These are phyloP conservation scores for Pleurozium schreberi DNA, from an alignment of 225 moss, liverwort and hornwort species.

Conservation along the genomic window DNA sequence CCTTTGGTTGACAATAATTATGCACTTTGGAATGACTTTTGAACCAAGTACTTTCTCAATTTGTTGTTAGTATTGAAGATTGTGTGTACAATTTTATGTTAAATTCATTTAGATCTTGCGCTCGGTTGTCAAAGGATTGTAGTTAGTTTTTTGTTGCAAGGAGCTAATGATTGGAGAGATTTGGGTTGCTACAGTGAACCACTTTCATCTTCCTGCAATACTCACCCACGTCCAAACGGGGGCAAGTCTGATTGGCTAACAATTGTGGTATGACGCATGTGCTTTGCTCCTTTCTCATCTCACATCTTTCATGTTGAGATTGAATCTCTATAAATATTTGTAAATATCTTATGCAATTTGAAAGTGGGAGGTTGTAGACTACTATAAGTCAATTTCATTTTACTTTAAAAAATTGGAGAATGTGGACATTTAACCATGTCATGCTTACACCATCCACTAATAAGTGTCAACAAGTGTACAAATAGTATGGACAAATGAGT, in stretches of 20 bases:
- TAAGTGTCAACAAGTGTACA: neutral
- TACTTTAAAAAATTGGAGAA: neutral
- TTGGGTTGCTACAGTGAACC: slow-evolving; percentile 34
- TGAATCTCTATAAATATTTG: neutral
- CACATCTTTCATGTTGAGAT: neutral
- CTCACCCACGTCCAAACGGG: slow-evolving; percentile 36
- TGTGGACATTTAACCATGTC: no score
- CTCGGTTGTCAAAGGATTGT: neutral
- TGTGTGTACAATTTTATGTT: neutral
- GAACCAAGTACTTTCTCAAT: neutral
- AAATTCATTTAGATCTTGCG: neutral
- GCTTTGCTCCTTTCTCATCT: neutral
- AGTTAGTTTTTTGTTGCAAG: neutral
- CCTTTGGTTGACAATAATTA: neutral
- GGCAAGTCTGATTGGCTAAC: slow-evolving; percentile 60
- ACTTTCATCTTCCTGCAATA: slow-evolving; percentile 47
- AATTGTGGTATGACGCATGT: slow-evolving; percentile 21
- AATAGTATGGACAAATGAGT: neutral
- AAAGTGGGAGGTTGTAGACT: neutral
- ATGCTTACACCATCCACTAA: no score
- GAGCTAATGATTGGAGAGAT: neutral
- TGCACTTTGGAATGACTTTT: neutral
- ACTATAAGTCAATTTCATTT: neutral
- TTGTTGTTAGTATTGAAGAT: neutral
- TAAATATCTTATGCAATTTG: neutral